Evolutionary conservation across 306 rosid species (phyloP).

Genomic region (Cicer pinnatifidum): DNA sequence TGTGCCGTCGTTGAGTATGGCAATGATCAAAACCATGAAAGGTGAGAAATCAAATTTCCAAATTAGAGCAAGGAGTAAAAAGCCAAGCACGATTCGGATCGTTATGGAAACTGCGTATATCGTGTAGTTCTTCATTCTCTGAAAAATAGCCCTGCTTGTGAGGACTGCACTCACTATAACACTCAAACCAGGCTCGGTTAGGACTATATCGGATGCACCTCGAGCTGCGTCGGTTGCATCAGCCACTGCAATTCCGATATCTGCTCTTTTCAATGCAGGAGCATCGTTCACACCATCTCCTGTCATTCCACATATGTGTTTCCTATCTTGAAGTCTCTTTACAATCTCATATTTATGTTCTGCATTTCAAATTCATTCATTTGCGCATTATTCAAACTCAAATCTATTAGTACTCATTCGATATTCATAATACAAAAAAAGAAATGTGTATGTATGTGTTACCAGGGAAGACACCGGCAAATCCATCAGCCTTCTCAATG

Average conservation of each 20-base stretch:
- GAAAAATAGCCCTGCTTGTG: slow-evolving; percentile 92
- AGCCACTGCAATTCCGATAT: slow-evolving; percentile 92
- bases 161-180: slow-evolving; percentile 85
- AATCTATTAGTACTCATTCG: neutral
- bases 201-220: slow-evolving; percentile 88
- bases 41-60: slow-evolving; percentile 96
- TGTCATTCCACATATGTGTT: slow-evolving; percentile 91
- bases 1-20: slow-evolving; percentile 90
- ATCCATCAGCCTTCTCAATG: slow-evolving; percentile 93
- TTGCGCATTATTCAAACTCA: neutral
- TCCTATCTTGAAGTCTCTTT: slow-evolving; percentile 76
- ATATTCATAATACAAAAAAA: neutral
- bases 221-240: slow-evolving; percentile 96
- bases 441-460: neutral
- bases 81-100: slow-evolving; percentile 79
- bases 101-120: slow-evolving; percentile 92
- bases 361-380: slow-evolving; percentile 42
- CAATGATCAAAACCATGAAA: slow-evolving; percentile 89
- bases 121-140: slow-evolving; percentile 94
- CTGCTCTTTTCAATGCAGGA: slow-evolving; percentile 84
- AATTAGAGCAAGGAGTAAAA: slow-evolving; percentile 80
- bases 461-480: slow-evolving; percentile 97
- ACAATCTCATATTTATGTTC: slow-evolving; percentile 94
- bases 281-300: slow-evolving; percentile 98
- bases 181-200: slow-evolving; percentile 90